These are phyloP conservation scores for Heterotrichella gracilis DNA, from an alignment of 352 stramenopile genomes.

Conservation along the genomic window DNA sequence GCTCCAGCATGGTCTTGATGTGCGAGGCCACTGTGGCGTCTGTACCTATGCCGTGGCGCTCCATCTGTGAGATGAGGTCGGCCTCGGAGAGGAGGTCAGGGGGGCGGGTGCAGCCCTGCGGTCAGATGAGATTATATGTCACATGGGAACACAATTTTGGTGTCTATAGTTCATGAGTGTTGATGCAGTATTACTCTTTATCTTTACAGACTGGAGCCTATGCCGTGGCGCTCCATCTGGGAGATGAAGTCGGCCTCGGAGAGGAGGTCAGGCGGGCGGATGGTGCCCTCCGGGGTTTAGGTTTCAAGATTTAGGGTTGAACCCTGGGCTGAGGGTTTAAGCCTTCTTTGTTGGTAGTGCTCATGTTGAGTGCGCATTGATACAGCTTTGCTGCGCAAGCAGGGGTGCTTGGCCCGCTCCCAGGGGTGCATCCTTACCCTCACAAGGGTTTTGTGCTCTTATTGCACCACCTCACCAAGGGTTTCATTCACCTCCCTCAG, in stretches of 20 bases:
- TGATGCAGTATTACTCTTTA: background rate
- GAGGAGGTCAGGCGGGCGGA: slow-evolving; percentile 42
- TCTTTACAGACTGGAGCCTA: slow-evolving; percentile 32
- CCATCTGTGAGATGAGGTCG: slow-evolving; percentile 64
- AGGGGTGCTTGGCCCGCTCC: no score
- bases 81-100: slow-evolving; percentile 50
- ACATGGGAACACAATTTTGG: no score
- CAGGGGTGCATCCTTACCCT: no score
- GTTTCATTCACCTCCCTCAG: slow-evolving; percentile 18
- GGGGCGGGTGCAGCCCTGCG: slow-evolving; percentile 34
- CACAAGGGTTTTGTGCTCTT: no score
- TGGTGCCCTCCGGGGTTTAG: slow-evolving; percentile 34
- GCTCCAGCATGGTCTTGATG: slow-evolving; percentile 88
- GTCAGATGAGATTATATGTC: no score
- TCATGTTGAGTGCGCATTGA: no score
- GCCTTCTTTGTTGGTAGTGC: no score
- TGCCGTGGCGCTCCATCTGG: slow-evolving; percentile 66
- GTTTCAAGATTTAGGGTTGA: background rate
- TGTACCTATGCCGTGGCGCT: slow-evolving; percentile 61
- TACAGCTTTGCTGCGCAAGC: no score
- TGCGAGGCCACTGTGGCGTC: slow-evolving; percentile 78
- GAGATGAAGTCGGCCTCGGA: slow-evolving; percentile 58
- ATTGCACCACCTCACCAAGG: no score
- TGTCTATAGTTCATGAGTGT: background rate
- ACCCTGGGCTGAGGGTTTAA: no score